These are phyloP conservation scores for Trichoderma polysporum DNA, from an alignment of 2,329 filamentous ascomycete species.

Conservation along the genomic window DNA sequence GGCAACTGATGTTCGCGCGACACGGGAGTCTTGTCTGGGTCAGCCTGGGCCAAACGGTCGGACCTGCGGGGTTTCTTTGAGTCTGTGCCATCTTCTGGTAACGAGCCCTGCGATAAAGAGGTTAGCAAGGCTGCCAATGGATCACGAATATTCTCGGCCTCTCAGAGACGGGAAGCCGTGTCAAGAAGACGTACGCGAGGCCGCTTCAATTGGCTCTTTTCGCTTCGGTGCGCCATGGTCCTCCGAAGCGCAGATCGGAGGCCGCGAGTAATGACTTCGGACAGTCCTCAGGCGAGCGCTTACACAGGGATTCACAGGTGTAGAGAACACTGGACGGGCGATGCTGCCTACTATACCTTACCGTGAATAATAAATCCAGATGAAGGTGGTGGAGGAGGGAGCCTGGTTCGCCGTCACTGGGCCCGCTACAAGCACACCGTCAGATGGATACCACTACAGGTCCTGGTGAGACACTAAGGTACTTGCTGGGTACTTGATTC, in stretches of 20 bases:
- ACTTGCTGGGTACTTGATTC: neutral
- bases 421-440: constrained; percentile 9
- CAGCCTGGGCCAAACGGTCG: constrained; percentile 62
- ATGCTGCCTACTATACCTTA: constrained; percentile 27
- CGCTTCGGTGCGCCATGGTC: constrained; percentile 59
- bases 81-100: constrained; percentile 63
- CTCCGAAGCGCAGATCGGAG: constrained; percentile 25
- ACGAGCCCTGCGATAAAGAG: constrained; percentile 55
- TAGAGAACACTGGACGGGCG: constrained; percentile 8
- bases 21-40: constrained; percentile 56
- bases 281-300: constrained; percentile 16
- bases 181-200: constrained; percentile 58
- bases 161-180: constrained; percentile 16
- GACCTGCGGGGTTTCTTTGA: constrained; percentile 84
- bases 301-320: constrained; percentile 10
- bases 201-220: constrained; percentile 86
- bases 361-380: constrained; percentile 30
- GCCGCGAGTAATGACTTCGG: neutral
- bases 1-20: constrained; percentile 69
- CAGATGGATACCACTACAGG: neutral
- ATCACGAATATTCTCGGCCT: neutral
- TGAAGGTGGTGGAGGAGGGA: constrained; percentile 31
- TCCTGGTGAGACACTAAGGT: neutral
- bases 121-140: constrained; percentile 29
- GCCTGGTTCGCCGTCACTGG: constrained; percentile 21